Percentiles rank a stretch among this genome's conserved stretches.
These are phyloP conservation scores for Fusarium agapanthi DNA, from an alignment of 2,329 filamentous ascomycete genomes.

Conservation along the genomic window DNA sequence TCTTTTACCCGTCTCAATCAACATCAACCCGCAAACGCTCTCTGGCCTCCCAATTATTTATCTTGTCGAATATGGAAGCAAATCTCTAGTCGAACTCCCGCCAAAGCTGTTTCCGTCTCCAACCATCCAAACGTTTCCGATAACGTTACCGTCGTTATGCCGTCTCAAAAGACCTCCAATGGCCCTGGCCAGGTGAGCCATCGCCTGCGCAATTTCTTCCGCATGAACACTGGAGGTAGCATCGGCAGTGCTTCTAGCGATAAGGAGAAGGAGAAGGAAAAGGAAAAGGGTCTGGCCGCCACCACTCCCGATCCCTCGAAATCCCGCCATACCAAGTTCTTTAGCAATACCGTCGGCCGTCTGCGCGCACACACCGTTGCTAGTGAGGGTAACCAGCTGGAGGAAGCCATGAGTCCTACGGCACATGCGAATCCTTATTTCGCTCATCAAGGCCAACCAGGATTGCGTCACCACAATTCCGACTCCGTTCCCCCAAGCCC, in stretches of 20 bases:
- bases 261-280: slow-evolving; percentile 51
- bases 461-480: slow-evolving; percentile 92
- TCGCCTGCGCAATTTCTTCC: slow-evolving; percentile 76
- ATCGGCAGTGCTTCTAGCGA: slow-evolving; percentile 50
- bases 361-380: slow-evolving; percentile 90
- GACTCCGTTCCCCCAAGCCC: slow-evolving; percentile 92
- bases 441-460: slow-evolving; percentile 92
- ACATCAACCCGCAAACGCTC: slow-evolving; percentile 10
- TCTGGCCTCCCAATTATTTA: slow-evolving; percentile 7
- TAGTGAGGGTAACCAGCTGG: slow-evolving; percentile 90
- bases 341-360: slow-evolving; percentile 84
- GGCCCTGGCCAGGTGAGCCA: slow-evolving; percentile 69
- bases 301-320: slow-evolving; percentile 53
- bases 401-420: slow-evolving; percentile 89
- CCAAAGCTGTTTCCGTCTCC: slow-evolving; percentile 22
- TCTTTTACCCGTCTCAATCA: slow-evolving; percentile 24
- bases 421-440: slow-evolving; percentile 98
- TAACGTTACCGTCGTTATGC: slow-evolving; percentile 51
- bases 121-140: slow-evolving; percentile 16
- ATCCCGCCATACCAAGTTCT: slow-evolving; percentile 86
- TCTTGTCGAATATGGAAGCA: slow-evolving; percentile 51
- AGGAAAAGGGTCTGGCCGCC: slow-evolving; percentile 42
- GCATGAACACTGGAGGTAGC: slow-evolving; percentile 63
- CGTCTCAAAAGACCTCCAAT: slow-evolving; percentile 62
- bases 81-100: slow-evolving; percentile 45